phyloP scores from a whole-genome alignment of 805 yeast genomes.

The Starmerella roubikii region DNA sequence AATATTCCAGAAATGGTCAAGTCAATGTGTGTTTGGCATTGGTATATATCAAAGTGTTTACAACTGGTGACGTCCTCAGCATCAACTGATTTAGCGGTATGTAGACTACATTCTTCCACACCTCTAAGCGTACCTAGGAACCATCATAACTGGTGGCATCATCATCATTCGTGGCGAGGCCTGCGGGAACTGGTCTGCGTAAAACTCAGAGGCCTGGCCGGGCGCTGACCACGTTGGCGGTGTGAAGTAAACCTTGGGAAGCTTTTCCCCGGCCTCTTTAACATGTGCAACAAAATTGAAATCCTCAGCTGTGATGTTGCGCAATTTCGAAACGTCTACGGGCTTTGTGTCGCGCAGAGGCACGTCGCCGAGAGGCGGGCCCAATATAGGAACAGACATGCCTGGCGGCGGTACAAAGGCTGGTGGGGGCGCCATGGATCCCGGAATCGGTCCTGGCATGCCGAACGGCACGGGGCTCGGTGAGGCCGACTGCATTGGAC shows the following conservation, averaged over 20 bases:
- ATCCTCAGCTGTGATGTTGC: background rate
- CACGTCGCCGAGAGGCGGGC: background rate
- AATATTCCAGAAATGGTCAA: too few relatives aligned
- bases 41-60: too few relatives aligned
- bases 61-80: too few relatives aligned
- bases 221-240: constrained; percentile 17
- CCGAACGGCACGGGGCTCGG: constrained; percentile 1
- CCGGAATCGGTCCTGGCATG: constrained; percentile 17
- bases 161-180: constrained; percentile 4
- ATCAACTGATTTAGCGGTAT: too few relatives aligned
- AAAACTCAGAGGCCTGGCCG: constrained; percentile 3
- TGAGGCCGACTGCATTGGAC: background rate
- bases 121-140: too few relatives aligned
- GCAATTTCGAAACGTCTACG: background rate
- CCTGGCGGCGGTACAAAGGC: constrained; percentile 11
- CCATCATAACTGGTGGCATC: constrained; percentile 7
- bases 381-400: constrained; percentile 8
- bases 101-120: too few relatives aligned
- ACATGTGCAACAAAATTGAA: background rate
- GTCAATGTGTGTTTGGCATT: too few relatives aligned
- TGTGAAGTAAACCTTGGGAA: constrained; percentile 14
- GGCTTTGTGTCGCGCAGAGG: background rate
- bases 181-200: constrained; percentile 14
- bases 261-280: constrained; percentile 30
- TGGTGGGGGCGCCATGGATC: constrained; percentile 2